phyloP scores from a whole-genome alignment of 1,284 basidiomycete species.

The Porphyrellus sp. region DNA sequence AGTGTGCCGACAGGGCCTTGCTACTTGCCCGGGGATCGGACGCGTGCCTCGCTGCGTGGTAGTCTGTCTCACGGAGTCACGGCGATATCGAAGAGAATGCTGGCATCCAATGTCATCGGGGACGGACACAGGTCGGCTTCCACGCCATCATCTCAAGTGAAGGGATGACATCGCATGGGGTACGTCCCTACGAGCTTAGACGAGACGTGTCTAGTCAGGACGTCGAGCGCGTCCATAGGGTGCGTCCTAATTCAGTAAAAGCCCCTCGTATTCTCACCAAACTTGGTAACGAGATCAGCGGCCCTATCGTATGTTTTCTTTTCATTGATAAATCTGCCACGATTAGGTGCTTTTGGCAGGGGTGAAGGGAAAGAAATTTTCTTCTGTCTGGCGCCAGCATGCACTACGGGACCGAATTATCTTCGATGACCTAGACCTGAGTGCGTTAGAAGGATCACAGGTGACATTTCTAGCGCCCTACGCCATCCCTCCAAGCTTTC shows the following conservation, averaged over 20 bases:
- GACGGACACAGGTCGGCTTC: no score
- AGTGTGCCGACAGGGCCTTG: no score
- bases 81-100: neutral
- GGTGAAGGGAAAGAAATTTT: neutral
- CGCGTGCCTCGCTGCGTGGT: neutral
- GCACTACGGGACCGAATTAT: constrained; percentile 8
- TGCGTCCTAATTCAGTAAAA: neutral
- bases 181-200: no score
- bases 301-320: neutral
- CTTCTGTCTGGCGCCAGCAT: neutral
- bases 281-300: neutral
- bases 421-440: neutral
- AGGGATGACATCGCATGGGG: neutral
- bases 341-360: neutral
- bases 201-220: neutral
- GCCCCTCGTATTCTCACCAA: neutral
- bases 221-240: neutral
- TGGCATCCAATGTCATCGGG: neutral
- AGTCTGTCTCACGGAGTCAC: constrained; percentile 6
- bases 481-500: neutral
- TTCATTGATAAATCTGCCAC: neutral
- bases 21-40: neutral
- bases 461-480: neutral
- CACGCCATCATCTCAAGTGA: neutral
- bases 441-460: neutral